Base-by-base conservation (phyloP, 441 rosid species). In the Aleurites moluccanus region DNA sequence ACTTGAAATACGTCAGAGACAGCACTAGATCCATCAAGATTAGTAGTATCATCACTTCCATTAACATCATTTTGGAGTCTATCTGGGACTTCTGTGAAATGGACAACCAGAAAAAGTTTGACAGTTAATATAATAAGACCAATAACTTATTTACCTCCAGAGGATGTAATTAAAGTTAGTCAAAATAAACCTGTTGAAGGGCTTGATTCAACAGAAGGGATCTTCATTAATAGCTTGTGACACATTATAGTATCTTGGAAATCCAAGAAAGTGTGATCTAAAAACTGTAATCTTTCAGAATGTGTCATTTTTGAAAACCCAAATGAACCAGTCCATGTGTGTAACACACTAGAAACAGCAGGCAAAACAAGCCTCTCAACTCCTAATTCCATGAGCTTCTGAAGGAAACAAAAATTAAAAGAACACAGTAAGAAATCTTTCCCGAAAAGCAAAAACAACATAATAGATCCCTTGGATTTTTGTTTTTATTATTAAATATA, bases 281-380 rank as follows among this genome's bases (percentile, higher is more conserved):
- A 63, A 56, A 90, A 89, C 56, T 85, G 49, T 68, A 81, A 78
- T 82, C 86, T 89, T 80, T 91, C 90, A 10, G 77, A 69, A 14
- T 81, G 72, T 11, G 80, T 75, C 89, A 90, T 85, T 82, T 83
- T 72, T 60, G 90, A 72, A 82, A 91, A 94, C 52, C 97, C 98
- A 80, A 94, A 94, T 52, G 97, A 87, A 64, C 79, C 77, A 14
- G 86, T 90, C 97, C 98, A 94, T 21, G 97, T 84, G 71, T 83
- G 81, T 72, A 94, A 60, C 67, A 85, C 84, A 68, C 80, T 79
- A 61, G 90, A 89, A 83, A 85, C 92, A 70, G 98, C 97, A 70
- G 97, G 97, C 82, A 94, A 80, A 75, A 89, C 80, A 80, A 94
- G 81, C 75, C 86, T 88, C 80, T 90, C 79, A 15, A 92, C 94